Evolutionary conservation across 768 basidiomycete species (phyloP).

Genomic region (Rhodocollybia butyracea): DNA sequence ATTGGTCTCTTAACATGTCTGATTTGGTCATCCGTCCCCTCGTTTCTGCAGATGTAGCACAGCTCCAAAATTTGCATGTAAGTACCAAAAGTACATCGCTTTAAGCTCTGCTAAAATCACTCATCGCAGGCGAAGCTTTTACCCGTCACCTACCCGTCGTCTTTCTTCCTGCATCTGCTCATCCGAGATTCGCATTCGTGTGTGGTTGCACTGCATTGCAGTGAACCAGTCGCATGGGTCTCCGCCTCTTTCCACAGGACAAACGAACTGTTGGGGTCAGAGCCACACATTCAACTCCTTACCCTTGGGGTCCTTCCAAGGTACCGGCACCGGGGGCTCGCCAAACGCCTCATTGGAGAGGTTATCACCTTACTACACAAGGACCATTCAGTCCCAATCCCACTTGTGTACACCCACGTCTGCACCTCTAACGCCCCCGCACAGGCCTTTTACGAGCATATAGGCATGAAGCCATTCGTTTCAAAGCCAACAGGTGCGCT

Average conservation of each 20-base stretch:
- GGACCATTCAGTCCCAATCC: conserved; percentile 17
- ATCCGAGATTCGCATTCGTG: conserved; percentile 37
- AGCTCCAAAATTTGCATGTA: conserved; percentile 35
- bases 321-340: conserved; percentile 41
- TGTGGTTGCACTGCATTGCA: conserved; percentile 34
- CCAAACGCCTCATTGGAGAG: conserved; percentile 35
- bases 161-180: conserved; percentile 47
- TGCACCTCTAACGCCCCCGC: conserved; percentile 40
- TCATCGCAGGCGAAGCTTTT: conserved; percentile 30
- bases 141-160: conserved; percentile 36
- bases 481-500: conserved; percentile 1
- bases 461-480: conserved; percentile 30
- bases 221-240: conserved; percentile 38
- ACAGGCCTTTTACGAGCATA: conserved; percentile 39
- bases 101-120: conserved; percentile 9
- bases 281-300: conserved; percentile 43
- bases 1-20: not conserved
- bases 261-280: conserved; percentile 15
- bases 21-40: conserved; percentile 6
- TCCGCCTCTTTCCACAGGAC: conserved; percentile 34
- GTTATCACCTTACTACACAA: conserved; percentile 23
- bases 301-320: conserved; percentile 49
- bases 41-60: not conserved
- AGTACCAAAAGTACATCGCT: conserved; percentile 14
- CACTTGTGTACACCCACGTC: conserved; percentile 41